A percentile compares a stretch with the other conserved stretches of the same genome.
phyloP scores from a whole-genome alignment of 257 asterid species.

The Thymus quinquecostatus region DNA sequence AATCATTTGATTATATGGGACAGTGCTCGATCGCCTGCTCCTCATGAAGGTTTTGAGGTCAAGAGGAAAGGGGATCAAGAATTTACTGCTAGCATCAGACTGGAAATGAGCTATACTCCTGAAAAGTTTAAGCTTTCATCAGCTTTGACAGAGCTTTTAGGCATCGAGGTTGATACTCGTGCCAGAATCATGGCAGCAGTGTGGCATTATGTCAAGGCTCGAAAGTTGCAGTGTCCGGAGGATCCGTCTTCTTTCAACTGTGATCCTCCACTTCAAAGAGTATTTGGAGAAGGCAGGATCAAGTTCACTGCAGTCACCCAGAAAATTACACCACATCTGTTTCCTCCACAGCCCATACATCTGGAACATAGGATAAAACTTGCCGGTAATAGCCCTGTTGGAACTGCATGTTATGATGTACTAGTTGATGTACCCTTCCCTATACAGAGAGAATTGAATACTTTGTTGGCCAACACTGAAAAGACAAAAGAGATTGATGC shows the following conservation, averaged over 20 bases:
- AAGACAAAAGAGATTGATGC: conserved; percentile 89
- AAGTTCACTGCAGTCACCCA: conserved; percentile 89
- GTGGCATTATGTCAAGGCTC: conserved; percentile 95
- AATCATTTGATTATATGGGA: conserved; percentile 95
- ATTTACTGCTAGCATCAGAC: conserved; percentile 71
- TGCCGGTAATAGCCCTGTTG: conserved; percentile 83
- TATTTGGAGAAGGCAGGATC: conserved; percentile 72
- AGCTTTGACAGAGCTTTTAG: conserved; percentile 78
- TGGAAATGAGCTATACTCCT: conserved; percentile 90
- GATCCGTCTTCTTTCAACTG: conserved; percentile 89
- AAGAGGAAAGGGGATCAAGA: conserved; percentile 96
- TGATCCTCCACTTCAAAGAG: conserved; percentile 88
- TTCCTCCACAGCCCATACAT: conserved; percentile 92
- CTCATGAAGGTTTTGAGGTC: conserved; percentile 98
- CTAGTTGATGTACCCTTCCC: conserved; percentile 92
- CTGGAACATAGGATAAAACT: conserved; percentile 90
- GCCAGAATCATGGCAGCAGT: conserved; percentile 87
- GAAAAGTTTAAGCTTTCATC: conserved; percentile 87
- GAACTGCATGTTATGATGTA: conserved; percentile 92
- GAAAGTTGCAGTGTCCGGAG: conserved; percentile 82
- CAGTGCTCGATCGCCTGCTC: conserved; percentile 77
- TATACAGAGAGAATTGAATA: conserved; percentile 86
- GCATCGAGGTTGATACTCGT: conserved; percentile 92
- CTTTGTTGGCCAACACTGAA: conserved; percentile 83
- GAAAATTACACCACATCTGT: conserved; percentile 71